A percentile compares a stretch with the other conserved stretches of the same genome.
Evolutionary conservation across 345 rosid species (phyloP).

Genomic region (Eucalyptus fibrosa): DNA sequence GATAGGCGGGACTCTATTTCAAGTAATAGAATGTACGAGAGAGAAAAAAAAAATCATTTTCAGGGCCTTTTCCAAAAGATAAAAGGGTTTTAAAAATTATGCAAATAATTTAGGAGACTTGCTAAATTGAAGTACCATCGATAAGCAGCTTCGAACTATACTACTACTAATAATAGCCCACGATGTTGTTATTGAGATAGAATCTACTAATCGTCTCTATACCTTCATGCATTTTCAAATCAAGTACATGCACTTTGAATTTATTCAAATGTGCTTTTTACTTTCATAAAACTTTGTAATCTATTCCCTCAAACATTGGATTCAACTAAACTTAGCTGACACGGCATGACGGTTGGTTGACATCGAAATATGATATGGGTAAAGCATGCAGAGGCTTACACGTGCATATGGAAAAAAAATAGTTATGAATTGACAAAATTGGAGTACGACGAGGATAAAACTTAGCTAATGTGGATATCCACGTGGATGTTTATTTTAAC

Average conservation of each 20-base stretch:
- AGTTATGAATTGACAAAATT: background rate
- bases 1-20: background rate
- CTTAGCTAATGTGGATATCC: too few species aligned
- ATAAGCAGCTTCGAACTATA: background rate
- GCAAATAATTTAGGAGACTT: background rate
- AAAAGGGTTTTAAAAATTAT: background rate
- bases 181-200: background rate
- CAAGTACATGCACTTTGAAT: background rate
- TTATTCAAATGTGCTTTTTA: background rate
- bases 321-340: background rate
- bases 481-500: too few species aligned
- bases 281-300: too few species aligned
- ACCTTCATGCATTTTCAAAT: background rate
- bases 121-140: background rate
- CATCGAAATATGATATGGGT: background rate
- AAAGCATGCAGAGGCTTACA: background rate
- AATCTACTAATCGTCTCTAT: background rate
- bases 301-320: background rate
- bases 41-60: too few species aligned
- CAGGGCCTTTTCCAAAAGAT: background rate
- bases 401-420: background rate
- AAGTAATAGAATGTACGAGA: background rate
- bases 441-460: too few species aligned
- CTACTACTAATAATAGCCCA: background rate
- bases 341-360: rapidly evolving